Evolutionary conservation across 108 stramenopile genomes (phyloP).

Genomic region (Conticribra guillardii): DNA sequence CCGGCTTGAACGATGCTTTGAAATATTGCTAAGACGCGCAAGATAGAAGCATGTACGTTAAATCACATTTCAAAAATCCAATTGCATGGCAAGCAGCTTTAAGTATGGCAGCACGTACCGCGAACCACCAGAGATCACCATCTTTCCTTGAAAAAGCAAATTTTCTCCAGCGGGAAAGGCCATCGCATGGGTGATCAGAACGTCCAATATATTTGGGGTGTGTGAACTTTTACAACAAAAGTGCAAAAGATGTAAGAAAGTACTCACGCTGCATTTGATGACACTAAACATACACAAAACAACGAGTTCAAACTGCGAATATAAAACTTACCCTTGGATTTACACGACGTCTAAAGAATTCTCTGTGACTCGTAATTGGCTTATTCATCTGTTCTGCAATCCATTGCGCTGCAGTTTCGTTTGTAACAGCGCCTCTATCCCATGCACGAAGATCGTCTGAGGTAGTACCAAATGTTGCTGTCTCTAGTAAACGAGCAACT

Average conservation of each 20-base stretch:
- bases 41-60: background rate
- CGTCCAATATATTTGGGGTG: slow-evolving; percentile 38
- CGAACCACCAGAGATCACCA: slow-evolving; percentile 26
- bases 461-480: slow-evolving; percentile 48
- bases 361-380: slow-evolving; percentile 31
- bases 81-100: background rate
- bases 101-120: background rate
- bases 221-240: slow-evolving; percentile 27
- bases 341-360: slow-evolving; percentile 37
- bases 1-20: slow-evolving; percentile 8
- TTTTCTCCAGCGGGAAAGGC: slow-evolving; percentile 30
- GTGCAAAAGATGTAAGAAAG: background rate
- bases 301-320: too few relatives aligned
- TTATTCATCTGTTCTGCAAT: slow-evolving; percentile 31
- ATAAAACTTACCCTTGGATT: slow-evolving; percentile 37
- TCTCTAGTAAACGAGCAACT: slow-evolving; percentile 42
- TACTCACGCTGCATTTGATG: too few relatives aligned
- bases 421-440: slow-evolving; percentile 31
- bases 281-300: too few relatives aligned
- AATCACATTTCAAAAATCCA: background rate
- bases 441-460: slow-evolving; percentile 22
- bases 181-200: slow-evolving; percentile 38
- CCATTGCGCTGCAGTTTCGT: slow-evolving; percentile 26
- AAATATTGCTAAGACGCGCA: slow-evolving; percentile 24
- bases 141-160: slow-evolving; percentile 36